Evolutionary conservation across 163 green algal species (phyloP).

Genomic region (Volvox carteri): DNA sequence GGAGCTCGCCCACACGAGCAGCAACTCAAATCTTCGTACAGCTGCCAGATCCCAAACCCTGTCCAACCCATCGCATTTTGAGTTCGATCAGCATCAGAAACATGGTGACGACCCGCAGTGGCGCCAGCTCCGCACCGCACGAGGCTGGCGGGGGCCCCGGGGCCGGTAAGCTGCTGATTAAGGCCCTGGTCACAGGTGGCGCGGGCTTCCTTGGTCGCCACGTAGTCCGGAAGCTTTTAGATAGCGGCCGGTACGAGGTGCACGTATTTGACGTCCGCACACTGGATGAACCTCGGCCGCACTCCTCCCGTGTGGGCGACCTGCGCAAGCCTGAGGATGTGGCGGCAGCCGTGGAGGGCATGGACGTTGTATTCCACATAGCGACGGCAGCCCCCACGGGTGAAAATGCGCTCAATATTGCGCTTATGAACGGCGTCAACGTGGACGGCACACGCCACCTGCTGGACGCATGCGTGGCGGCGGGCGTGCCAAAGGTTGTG

Average conservation of each 20-base stretch:
- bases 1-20: too few species aligned
- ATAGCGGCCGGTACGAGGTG: conserved; percentile 77
- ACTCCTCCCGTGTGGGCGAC: conserved; percentile 76
- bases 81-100: too few species aligned
- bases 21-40: too few species aligned
- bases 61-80: too few species aligned
- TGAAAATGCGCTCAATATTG: conserved; percentile 82
- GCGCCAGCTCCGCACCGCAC: neutral
- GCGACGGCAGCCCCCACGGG: conserved; percentile 88
- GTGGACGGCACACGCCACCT: conserved; percentile 89
- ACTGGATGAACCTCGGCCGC: conserved; percentile 24
- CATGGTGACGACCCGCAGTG: conserved; percentile 58
- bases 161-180: conserved; percentile 37
- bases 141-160: neutral
- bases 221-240: conserved; percentile 85
- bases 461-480: conserved; percentile 79
- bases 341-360: conserved; percentile 63
- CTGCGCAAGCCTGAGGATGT: conserved; percentile 76
- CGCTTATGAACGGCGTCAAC: conserved; percentile 92
- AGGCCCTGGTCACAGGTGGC: conserved; percentile 83
- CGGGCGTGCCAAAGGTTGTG: conserved; percentile 79
- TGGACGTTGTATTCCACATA: conserved; percentile 90
- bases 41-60: neutral
- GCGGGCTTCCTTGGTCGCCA: conserved; percentile 90
- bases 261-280: conserved; percentile 88